Evolutionary conservation across 768 basidiomycete species (phyloP), one percentile per base, ranked within the genome.

Genomic region (Lactarius quietus): DNA sequence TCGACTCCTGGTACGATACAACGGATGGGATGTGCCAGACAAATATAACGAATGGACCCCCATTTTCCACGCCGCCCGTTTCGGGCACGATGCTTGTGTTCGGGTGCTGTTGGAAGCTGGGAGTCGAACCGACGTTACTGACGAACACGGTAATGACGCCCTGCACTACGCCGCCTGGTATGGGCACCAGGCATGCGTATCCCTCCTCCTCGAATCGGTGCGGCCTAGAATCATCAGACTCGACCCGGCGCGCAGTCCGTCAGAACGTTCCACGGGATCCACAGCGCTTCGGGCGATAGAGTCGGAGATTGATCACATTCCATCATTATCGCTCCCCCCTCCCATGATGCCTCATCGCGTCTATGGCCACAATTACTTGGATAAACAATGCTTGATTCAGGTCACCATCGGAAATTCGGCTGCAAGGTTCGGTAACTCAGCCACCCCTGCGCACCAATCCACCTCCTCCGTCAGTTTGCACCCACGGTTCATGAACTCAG

Each of bases 41-140:
- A 98, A 95, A 76, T 98, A 96, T 76, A 91, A 96, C 73, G 93
- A 97, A 74, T 98, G 96, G 94, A 98, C 95, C 8, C 97, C 97
- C 29, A 81, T 98, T 52, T 94, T 95, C 73, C 95, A 98, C 75
- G 94, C 97, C 3, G 89, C 95, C 6, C 88, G 93, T 41, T 89
- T 93, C 67, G 95, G 95, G 1, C 89, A 87, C 68, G 76, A 81
- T 20, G 80, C 80, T 8, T 96, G 92, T 72, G 83, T 98, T 48
- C 77, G 78, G 43, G 81, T 91, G n/a, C 82, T 98, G 26, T 80
- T 98, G 9, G 83, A 86, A 55, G 92, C 91, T 7, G 89, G 92
- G 7, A 85, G 88, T 67, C 84, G 89, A 59, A 84, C 91, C n/a
- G 82, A 87, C 70, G 81, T 83, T 41, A 80, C 79, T 38, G 97